Evolutionary conservation across 148 eudicot genomes (phyloP), one percentile per base, ranked within the genome.

Genomic region (Hydrangea macrophylla): DNA sequence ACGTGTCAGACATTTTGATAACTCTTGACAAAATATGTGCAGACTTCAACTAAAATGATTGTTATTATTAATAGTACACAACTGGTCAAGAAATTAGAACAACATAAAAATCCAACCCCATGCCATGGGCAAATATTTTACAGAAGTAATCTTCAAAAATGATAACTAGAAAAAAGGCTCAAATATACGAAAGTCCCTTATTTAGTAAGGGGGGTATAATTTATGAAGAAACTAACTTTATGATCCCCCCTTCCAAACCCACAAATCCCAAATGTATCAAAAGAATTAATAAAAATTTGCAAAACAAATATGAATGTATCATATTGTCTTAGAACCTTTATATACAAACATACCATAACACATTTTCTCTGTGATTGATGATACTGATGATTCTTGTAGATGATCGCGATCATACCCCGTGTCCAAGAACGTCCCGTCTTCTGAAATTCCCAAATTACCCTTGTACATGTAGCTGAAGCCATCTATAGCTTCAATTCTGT

Each of bases 241-340:
- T 74, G 82, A 76, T 68, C 75, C 60, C 62, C 56, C 73, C 84
- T 73, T 55, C 74, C 64, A 73, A 72, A 73, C 68, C 75, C 72
- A 74, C 75, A 76, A 73, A 45, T 50, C 61, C 77, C 73, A 76
- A 62, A 70, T 67, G 73, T 78, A 67, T 75, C 75, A 76, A 86
- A 48, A 81, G 81, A 82, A 82, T 83, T 57, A 76, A 73, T 32
- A 35, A 56, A 60, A 56, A 71, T 57, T 31, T 28, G 53, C 65
- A 53, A 78, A 78, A 68, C 70, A 75, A 79, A 44, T 73, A 68
- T 79, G 54, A 45, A n/a, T n/a, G n/a, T n/a, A n/a, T n/a, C n/a
- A n/a, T n/a, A 58, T 53, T 25, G 33, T 24, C 62, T 44, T 53
- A 48, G 39, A 37, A 44, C 65, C 12, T 63, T 68, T 76, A 76